Evolutionary conservation across 106 monocot species (phyloP), one percentile per base, ranked within the genome.

Genomic region (Acanthochlamys bracteata): DNA sequence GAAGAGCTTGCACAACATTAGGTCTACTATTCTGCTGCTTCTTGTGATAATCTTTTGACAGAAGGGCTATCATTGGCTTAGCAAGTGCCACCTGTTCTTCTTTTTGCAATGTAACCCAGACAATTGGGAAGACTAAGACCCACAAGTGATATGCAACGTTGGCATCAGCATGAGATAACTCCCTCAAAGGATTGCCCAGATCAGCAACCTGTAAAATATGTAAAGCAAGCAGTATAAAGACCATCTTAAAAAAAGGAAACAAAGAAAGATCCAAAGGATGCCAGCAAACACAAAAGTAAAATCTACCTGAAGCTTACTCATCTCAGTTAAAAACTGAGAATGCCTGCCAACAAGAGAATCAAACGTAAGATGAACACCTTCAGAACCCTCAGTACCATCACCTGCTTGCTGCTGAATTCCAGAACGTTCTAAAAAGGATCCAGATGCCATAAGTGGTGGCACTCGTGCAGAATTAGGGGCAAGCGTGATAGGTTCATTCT

Each of bases 21-120:
- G 98, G 98, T 61, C 92, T 80, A 68, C 66, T 79, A 39, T 75
- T 76, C 39, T 92, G 88, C 66, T 98, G 98, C 66, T 81, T 92
- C 69, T 98, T 98, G 77, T 98, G 98, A 72, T 92, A 92, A 72
- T 98, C 98, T 72, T 92, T 98, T 57, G 98, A 98, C 17, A 98
- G 64, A 68, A 98, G 82, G 4, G 76, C 62, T 63, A 89, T 92
- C 79, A 88, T 88, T 61, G 98, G 98, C 74, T 92, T 98, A 60
- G 98, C 98, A 10, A 98, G 74, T 23, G 72, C 41, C 27, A 88
- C 74, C 69, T 98, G 98, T 68, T 98, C 98, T 47, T 91, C 85
- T 73, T 98, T 98, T 0, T 88, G 92, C 67, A 98, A 75, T 51
- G 98, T 98, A 47, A 92, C 92, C 98, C 98, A 98, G 25, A 92